These are phyloP conservation scores for Trypanosoma caninum DNA, from an alignment of 208 protist species.

Conservation along the genomic window DNA sequence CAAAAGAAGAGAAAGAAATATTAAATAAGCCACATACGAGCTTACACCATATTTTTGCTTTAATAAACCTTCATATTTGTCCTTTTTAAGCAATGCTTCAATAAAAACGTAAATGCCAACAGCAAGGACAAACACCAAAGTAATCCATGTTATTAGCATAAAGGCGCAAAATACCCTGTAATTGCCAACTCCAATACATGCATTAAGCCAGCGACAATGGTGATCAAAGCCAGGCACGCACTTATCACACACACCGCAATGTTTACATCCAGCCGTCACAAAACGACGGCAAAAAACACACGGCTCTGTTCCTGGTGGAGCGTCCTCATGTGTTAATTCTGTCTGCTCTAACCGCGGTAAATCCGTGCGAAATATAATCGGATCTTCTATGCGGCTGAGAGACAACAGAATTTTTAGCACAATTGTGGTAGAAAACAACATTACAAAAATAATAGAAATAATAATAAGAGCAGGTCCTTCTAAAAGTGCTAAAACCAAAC, in stretches of 20 bases:
- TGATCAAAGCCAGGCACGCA: slow-evolving; percentile 91
- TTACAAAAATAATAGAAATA: slow-evolving; percentile 39
- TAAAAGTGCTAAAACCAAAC: slow-evolving; percentile 55
- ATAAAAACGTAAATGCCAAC: slow-evolving; percentile 65
- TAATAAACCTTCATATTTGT: slow-evolving; percentile 43
- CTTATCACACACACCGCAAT: slow-evolving; percentile 90
- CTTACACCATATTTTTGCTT: slow-evolving; percentile 4
- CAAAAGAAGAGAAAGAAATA: slow-evolving; percentile 64
- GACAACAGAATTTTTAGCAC: slow-evolving; percentile 61
- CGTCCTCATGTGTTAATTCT: slow-evolving; percentile 40
- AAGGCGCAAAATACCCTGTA: slow-evolving; percentile 78
- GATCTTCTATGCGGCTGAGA: slow-evolving; percentile 67
- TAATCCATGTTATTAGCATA: slow-evolving; percentile 54
- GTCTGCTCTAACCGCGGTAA: slow-evolving; percentile 50
- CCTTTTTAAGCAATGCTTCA: slow-evolving; percentile 34
- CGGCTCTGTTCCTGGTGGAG: slow-evolving; percentile 41
- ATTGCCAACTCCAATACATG: slow-evolving; percentile 79
- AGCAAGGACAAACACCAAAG: slow-evolving; percentile 54
- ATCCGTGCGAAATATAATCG: slow-evolving; percentile 55
- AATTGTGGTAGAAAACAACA: slow-evolving; percentile 34
- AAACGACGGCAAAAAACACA: slow-evolving; percentile 85
- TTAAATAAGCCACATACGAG: slow-evolving; percentile 40
- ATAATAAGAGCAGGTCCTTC: slow-evolving; percentile 36
- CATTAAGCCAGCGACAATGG: slow-evolving; percentile 92
- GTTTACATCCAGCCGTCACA: slow-evolving; percentile 67